These are phyloP conservation scores for Ceratobasidium sp. DNA, from an alignment of 1,284 basidiomycete species.

Conservation along the genomic window DNA sequence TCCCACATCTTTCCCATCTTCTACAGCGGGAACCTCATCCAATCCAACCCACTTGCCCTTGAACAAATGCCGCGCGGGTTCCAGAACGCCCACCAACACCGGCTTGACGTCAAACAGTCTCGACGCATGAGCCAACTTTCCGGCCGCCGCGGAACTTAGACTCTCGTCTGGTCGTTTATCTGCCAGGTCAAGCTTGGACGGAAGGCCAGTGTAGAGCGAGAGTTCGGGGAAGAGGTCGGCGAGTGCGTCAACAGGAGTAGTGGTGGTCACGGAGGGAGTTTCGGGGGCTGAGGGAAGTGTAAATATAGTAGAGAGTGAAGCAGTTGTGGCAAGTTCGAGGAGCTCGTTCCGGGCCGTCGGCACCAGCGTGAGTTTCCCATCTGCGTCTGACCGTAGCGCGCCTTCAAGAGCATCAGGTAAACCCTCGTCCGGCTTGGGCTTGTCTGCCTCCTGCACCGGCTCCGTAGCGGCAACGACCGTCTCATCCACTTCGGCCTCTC, in stretches of 20 bases:
- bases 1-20: slow-evolving; percentile 54
- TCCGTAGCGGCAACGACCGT: slow-evolving; percentile 29
- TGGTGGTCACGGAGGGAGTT: slow-evolving; percentile 50
- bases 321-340: background rate
- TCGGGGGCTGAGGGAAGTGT: slow-evolving; percentile 50
- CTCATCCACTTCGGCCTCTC: slow-evolving; percentile 50
- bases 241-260: slow-evolving; percentile 48
- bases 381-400: slow-evolving; percentile 57
- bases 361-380: slow-evolving; percentile 51
- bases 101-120: slow-evolving; percentile 64
- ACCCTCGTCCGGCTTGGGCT: slow-evolving; percentile 52
- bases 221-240: slow-evolving; percentile 64
- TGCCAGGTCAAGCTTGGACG: slow-evolving; percentile 49
- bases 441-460: slow-evolving; percentile 44
- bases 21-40: slow-evolving; percentile 58
- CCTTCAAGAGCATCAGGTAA: slow-evolving; percentile 66
- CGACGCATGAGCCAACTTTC: slow-evolving; percentile 61
- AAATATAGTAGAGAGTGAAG: slow-evolving; percentile 44
- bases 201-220: slow-evolving; percentile 56
- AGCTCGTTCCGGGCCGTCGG: slow-evolving; percentile 55
- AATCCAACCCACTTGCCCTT: slow-evolving; percentile 57
- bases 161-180: slow-evolving; percentile 62
- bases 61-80: slow-evolving; percentile 60
- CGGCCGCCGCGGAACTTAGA: slow-evolving; percentile 51
- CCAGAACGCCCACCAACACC: slow-evolving; percentile 63